Base-by-base conservation (phyloP, 1,284 basidiomycete species). In the Heterobasidion parviporum region DNA sequence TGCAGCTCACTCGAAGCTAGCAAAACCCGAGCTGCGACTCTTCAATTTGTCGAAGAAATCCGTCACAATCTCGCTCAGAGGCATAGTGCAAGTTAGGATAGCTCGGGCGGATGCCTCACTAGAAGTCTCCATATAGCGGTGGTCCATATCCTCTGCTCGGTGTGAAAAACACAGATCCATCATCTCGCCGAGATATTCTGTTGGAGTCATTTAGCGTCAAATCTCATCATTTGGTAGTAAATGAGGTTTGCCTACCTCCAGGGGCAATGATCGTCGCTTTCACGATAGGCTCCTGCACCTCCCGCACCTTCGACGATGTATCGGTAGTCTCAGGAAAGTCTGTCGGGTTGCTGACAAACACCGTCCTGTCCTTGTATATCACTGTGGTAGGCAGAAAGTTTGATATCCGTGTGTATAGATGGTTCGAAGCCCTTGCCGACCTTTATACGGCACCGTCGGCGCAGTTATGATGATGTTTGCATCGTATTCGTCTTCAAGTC, bases 401-500 rank as follows among this genome's bases (percentile, higher is more conserved):
- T 26, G 26, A 26, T 26, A 26, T 26, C 26, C 26, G 26, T 26
- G 26, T 26, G 4, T 26, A 26, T 26, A 26, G 26, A 26, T 5
- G 26, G 26, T 26, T 26, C 5, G 26, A 26, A 26, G 26, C n/a
- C 50, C 32, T 33, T 20, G 63, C 78, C 64, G 58, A 92, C 93
- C 74, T 75, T 92, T 90, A 69, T 94, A 94, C 14, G 94, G 93
- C 41, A 97, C 94, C 2, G 93, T 94, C 1, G 94, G 95, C 1
- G 94, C 89, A 6, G 94, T 98, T 58, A 95, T 81, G 62, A 95
- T 93, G 53, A 95, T 83, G 62, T 85, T 89, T 20, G 92, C 89
- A 56, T 92, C 85, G 64, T 98, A 95, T 69, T 99, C 97, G 68
- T 99, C 97, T 70, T 98, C 96, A 6, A 99, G 78, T 12, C 97